These are phyloP conservation scores for Vaccinium darrowii DNA, from an alignment of 148 eudicot genomes.

Conservation along the genomic window DNA sequence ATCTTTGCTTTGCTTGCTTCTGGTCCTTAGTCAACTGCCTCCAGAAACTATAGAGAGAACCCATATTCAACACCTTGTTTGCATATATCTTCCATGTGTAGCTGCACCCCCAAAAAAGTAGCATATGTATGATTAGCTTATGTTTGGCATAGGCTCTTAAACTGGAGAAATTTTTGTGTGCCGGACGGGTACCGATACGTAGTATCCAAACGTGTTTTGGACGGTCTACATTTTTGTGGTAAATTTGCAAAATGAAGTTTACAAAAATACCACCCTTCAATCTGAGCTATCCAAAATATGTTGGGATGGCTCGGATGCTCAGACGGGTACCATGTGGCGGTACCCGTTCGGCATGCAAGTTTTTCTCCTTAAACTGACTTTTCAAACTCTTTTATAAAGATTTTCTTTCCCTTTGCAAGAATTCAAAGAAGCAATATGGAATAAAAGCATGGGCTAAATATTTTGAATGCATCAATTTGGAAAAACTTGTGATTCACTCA, in stretches of 20 bases:
- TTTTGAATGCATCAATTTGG: neutral
- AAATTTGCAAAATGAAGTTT: too few species aligned
- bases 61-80: conserved; percentile 86
- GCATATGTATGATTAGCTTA: neutral
- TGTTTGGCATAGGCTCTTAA: neutral
- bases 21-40: conserved; percentile 61
- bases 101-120: conserved; percentile 40
- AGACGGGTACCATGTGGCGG: too few species aligned
- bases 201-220: too few species aligned
- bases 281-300: too few species aligned
- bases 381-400: neutral
- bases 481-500: conserved; percentile 22
- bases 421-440: neutral
- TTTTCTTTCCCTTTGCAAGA: neutral
- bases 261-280: too few species aligned
- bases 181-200: too few species aligned
- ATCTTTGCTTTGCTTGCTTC: conserved; percentile 87
- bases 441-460: neutral
- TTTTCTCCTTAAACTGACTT: neutral
- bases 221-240: too few species aligned
- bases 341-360: too few species aligned
- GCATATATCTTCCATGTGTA: conserved; percentile 99
- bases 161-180: neutral
- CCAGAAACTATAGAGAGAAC: conserved; percentile 76
- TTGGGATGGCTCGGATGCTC: too few species aligned